Evolutionary conservation across 257 asterid species (phyloP).

Genomic region (Solanum sitiens): DNA sequence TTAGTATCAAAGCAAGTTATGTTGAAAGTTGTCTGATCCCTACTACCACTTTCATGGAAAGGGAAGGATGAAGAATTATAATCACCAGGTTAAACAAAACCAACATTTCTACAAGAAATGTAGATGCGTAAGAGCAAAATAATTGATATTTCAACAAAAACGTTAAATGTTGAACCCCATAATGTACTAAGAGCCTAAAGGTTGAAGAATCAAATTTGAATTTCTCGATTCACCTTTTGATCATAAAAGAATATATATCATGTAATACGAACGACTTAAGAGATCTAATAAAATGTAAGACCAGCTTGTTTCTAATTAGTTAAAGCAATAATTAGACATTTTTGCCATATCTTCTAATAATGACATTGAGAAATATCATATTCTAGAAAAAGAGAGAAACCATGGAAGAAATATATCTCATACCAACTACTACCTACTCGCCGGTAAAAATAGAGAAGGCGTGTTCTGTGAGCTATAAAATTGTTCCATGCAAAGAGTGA

Average conservation of each 20-base stretch:
- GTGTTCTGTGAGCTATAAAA: background rate
- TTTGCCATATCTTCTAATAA: background rate
- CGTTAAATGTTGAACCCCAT: background rate
- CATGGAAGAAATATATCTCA: background rate
- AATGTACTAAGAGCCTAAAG: background rate
- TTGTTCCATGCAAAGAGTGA: background rate
- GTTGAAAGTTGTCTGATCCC: background rate
- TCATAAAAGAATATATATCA: background rate
- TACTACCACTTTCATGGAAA: background rate
- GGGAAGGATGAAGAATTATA: background rate
- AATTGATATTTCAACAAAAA: background rate
- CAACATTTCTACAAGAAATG: background rate
- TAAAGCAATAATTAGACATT: background rate
- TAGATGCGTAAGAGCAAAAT: background rate
- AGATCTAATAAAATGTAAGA: background rate
- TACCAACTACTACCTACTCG: background rate
- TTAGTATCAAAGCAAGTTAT: background rate
- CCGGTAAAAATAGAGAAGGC: background rate
- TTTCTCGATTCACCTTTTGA: background rate
- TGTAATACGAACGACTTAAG: background rate
- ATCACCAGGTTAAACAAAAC: background rate
- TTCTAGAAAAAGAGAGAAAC: background rate
- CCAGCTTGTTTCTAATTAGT: background rate
- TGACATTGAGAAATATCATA: background rate
- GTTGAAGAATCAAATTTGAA: background rate